Evolutionary conservation across 805 yeast genomes (phyloP).

Genomic region (Suhomyces faveliae): DNA sequence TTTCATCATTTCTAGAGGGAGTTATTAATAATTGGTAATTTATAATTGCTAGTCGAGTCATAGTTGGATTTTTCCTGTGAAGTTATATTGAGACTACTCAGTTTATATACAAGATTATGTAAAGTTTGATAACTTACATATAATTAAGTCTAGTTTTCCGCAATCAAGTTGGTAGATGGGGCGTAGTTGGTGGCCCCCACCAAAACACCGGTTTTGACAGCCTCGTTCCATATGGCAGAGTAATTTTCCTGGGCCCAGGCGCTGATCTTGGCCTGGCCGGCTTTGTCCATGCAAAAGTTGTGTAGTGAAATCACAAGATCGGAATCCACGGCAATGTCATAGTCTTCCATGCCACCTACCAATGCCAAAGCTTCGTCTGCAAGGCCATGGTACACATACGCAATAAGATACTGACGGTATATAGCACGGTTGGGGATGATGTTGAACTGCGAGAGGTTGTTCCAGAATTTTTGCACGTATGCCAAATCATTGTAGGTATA

Average conservation of each 20-base stretch:
- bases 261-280: slow-evolving; percentile 28
- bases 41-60: too few relatives aligned
- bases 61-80: too few relatives aligned
- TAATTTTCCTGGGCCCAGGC: slow-evolving; percentile 34
- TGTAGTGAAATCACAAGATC: slow-evolving; percentile 48
- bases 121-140: too few relatives aligned
- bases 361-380: slow-evolving; percentile 55
- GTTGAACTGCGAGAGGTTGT: slow-evolving; percentile 51
- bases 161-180: slow-evolving; percentile 30
- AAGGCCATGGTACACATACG: slow-evolving; percentile 66
- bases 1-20: too few relatives aligned
- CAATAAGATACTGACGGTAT: slow-evolving; percentile 60
- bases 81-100: too few relatives aligned
- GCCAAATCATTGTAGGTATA: slow-evolving; percentile 53
- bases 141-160: slow-evolving; percentile 7
- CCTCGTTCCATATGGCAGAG: slow-evolving; percentile 28
- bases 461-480: slow-evolving; percentile 63
- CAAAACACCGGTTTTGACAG: slow-evolving; percentile 23
- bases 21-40: too few relatives aligned
- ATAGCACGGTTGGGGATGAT: slow-evolving; percentile 53
- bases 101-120: not conserved
- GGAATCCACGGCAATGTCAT: slow-evolving; percentile 43
- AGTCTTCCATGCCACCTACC: slow-evolving; percentile 46
- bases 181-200: slow-evolving; percentile 26
- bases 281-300: slow-evolving; percentile 38